phyloP scores from a whole-genome alignment of 2,329 filamentous ascomycete genomes.

The Diaporthe humulicola region DNA sequence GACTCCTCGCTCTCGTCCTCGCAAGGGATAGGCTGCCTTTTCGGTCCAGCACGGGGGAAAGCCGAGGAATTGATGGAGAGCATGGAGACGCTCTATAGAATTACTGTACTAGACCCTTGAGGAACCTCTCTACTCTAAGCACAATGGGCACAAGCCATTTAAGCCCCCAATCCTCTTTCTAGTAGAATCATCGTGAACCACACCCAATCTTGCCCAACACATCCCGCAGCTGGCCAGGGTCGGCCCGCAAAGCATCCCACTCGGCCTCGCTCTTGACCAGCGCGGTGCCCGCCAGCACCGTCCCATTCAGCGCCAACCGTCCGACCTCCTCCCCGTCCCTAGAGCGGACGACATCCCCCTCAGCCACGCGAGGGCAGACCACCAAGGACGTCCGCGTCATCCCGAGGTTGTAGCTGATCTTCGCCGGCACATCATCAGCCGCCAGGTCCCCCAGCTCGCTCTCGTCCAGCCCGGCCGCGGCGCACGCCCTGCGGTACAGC shows the following conservation, averaged over 20 bases:
- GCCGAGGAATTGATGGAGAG: not conserved
- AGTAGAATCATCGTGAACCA: not conserved
- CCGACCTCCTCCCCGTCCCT: slow-evolving; percentile 52
- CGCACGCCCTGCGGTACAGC: slow-evolving; percentile 61
- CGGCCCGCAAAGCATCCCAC: slow-evolving; percentile 66
- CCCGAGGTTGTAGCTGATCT: slow-evolving; percentile 75
- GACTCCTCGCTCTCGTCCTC: not conserved
- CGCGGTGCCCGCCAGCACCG: slow-evolving; percentile 73
- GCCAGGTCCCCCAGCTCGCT: slow-evolving; percentile 40
- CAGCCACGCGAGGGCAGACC: slow-evolving; percentile 66
- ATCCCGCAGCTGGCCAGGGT: slow-evolving; percentile 53
- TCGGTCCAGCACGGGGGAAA: not conserved
- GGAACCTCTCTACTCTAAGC: not conserved
- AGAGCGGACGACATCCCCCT: slow-evolving; percentile 56
- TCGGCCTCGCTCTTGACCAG: slow-evolving; percentile 71
- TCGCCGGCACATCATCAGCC: slow-evolving; percentile 54
- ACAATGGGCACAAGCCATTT: not conserved
- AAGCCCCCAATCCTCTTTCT: not conserved
- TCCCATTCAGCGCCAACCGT: slow-evolving; percentile 69
- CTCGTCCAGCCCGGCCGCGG: slow-evolving; percentile 46
- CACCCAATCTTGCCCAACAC: slow-evolving; percentile 57
- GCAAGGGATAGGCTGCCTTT: not conserved
- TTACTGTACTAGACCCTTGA: not conserved
- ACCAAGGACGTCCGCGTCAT: slow-evolving; percentile 68
- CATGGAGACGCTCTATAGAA: not conserved